Percentiles rank a stretch among this genome's conserved stretches.
Conservation (phyloP, 768 basidiomycete species). For the Pisolithus marmoratus region DNA sequence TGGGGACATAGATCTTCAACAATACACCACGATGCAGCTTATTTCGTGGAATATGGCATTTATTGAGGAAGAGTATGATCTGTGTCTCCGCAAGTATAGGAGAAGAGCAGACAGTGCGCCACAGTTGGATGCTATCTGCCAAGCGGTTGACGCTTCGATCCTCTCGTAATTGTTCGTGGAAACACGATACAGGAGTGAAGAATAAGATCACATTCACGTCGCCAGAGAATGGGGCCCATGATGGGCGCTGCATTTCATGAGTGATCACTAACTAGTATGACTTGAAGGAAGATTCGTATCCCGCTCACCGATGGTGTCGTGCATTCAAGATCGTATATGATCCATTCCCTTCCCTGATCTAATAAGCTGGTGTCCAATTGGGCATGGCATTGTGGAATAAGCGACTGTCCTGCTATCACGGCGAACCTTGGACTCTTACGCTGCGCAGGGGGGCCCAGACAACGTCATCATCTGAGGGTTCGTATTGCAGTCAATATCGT, state of each 20-base stretch:
- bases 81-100: constrained; percentile 58
- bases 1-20: constrained; percentile 65
- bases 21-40: constrained; percentile 64
- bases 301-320: constrained; percentile 54
- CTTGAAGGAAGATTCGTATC: neutral
- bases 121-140: constrained; percentile 71
- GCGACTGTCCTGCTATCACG: constrained; percentile 53
- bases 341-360: constrained; percentile 70
- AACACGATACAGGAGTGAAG: constrained; percentile 66
- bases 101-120: constrained; percentile 66
- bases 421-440: constrained; percentile 67
- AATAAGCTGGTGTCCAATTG: neutral
- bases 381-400: neutral
- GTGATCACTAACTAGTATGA: neutral
- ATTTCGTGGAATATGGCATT: constrained; percentile 66
- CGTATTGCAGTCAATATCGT: constrained; percentile 69
- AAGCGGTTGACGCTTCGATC: constrained; percentile 64
- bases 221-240: constrained; percentile 80
- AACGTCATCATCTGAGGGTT: constrained; percentile 71
- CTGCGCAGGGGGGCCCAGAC: constrained; percentile 75
- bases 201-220: constrained; percentile 83
- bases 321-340: constrained; percentile 78
- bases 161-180: constrained; percentile 74
- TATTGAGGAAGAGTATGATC: constrained; percentile 51
- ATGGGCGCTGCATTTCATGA: constrained; percentile 44